Base-by-base conservation (phyloP, 2,329 filamentous ascomycete genomes). In the Zasmidium angulare region DNA sequence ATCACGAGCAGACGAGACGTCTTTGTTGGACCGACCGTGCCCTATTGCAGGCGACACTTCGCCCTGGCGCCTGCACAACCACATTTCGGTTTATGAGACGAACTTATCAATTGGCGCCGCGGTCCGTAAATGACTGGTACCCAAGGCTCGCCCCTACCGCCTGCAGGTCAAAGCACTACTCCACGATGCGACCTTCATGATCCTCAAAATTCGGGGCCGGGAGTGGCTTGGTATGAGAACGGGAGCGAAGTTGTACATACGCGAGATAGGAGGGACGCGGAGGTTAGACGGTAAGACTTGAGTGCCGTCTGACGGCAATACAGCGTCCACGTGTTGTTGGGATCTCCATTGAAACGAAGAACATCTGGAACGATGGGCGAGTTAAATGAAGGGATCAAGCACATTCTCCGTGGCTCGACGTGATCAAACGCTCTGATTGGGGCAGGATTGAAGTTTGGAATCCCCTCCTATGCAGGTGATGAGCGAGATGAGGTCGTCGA, bases 281-380 rank as follows among this genome's bases (percentile, higher is more conserved):
- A 29, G 26, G 26, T 6, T 29, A 11, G n/a, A 46, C 53, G 46
- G 23, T n/a, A 31, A 46, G n/a, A 55, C 50, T 36, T 36, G 12
- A 29, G 21, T 55, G 53, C 53, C 53, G 53, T 55, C 53, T 48
- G 53, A 55, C 53, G 36, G 43, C 24, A 26, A 26, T 48, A 17
- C 50, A 22, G 22, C 29, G 21, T 36, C 40, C 43, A 55, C 23
- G 43, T 36, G 53, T n/a, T 31, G 43, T 11, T 4, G 43, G 36
- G 22, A 14, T 47, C 20, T 23, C 29, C 40, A 29, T 49, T 11
- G 53, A 46, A 43, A 43, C 17, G 43, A 36, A 29, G 51, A 26
- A 47, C 36, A n/a, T 20, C 19, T 17, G n/a, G 26, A 36, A 40
- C 17, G n/a, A 31, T 36, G 50, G 50, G 19, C n/a, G 19, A 36